Evolutionary conservation across 1,139 yeast genomes (phyloP).

Genomic region (Wickerhamomyces sp.): DNA sequence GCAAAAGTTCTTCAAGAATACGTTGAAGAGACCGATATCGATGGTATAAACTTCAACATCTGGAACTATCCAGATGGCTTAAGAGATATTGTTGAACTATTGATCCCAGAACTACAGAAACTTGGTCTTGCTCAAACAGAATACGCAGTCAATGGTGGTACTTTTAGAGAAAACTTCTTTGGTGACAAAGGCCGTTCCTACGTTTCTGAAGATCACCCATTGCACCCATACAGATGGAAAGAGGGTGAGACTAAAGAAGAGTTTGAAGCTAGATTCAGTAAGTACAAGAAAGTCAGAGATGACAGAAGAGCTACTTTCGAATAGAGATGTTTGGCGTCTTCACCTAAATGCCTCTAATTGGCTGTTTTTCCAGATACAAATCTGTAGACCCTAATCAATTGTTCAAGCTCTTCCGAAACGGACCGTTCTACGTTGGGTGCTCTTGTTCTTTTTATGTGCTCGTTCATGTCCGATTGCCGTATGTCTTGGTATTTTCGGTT

Average conservation of each 20-base stretch:
- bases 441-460: too few relatives aligned
- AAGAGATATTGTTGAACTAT: constrained; percentile 27
- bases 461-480: too few relatives aligned
- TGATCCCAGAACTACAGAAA: constrained; percentile 28
- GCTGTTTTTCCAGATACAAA: too few relatives aligned
- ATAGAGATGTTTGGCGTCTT: too few relatives aligned
- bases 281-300: too few relatives aligned
- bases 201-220: constrained; percentile 28
- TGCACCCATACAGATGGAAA: constrained; percentile 33
- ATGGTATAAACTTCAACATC: constrained; percentile 31
- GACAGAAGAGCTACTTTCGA: too few relatives aligned
- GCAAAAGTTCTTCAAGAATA: constrained; percentile 28
- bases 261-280: too few relatives aligned
- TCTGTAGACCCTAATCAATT: too few relatives aligned
- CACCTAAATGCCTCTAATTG: too few relatives aligned
- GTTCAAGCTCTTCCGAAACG: too few relatives aligned
- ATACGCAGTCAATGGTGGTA: constrained; percentile 22
- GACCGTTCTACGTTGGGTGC: too few relatives aligned
- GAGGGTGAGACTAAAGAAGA: constrained; percentile 30
- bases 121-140: constrained; percentile 28
- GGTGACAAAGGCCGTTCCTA: constrained; percentile 1
- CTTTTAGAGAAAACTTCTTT: constrained; percentile 7
- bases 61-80: constrained; percentile 29
- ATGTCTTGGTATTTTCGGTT: too few relatives aligned
- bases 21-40: constrained; percentile 29